Evolutionary conservation across 495 filamentous ascomycete species (phyloP), one percentile per base, ranked within the genome.

Genomic region (Penicillium robsamsonii): DNA sequence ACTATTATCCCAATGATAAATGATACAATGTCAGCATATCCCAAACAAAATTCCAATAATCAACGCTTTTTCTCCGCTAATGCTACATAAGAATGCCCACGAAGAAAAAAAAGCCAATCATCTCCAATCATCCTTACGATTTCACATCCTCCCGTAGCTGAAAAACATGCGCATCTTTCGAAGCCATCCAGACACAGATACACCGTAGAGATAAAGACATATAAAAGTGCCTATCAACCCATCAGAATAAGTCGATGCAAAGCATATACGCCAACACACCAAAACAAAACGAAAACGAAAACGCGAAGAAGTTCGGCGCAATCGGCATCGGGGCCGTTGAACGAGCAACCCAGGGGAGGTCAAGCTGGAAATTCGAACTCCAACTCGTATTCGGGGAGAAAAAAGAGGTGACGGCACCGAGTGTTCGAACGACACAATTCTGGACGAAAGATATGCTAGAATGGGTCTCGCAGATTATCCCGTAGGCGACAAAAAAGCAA

Each of bases 1-100:
- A 50, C 33, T 41, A 22, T 48, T 46, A 58, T 58, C 38, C 42
- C 22, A 2, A 29, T 38, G 31, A 50, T 57, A 10, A 42, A 61
- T 48, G 41, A 55, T 63, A 35, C 61, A 58, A 59, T 59, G 48
- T 40, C 17, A 61, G 41, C 52, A 55, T 35, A 30, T 62, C 47
- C 47, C 48, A 24, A 55, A 49, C 27, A 22, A 43, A 41, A 37
- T 24, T 17, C 40, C 18, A 22, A 20, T 8, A 27, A 31, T 5
- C 29, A 27, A 45, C 45, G 17, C 53, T 45, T 49, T 31, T n/a
- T 25, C 25, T 46, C 46, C 20, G n/a, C 12, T 24, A 40, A 31
- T 24, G 11, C 27, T 51, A 15, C 24, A 31, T 47, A 37, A 53
- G 7, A 17, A 25, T 29, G 5, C 27, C 12, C 24, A 12, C 2